phyloP scores from a whole-genome alignment of 2,329 filamentous ascomycete species.

The Alternaria solani region DNA sequence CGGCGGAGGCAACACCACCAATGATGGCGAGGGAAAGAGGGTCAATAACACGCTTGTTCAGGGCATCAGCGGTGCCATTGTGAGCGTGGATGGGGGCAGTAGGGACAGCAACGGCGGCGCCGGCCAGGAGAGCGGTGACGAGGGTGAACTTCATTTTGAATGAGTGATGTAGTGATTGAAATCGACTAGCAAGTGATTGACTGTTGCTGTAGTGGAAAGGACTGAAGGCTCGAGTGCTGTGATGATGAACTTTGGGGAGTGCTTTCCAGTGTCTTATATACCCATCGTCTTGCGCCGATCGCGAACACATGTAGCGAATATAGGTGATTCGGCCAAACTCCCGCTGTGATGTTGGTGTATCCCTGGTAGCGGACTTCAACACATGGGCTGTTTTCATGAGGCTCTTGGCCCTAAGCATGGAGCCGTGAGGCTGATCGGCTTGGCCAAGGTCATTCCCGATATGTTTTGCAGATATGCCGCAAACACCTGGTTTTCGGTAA shows the following conservation, averaged over 20 bases:
- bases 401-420: neutral
- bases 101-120: neutral
- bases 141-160: conserved; percentile 4
- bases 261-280: conserved; percentile 3
- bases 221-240: neutral
- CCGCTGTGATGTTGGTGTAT: neutral
- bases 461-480: neutral
- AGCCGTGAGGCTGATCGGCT: neutral
- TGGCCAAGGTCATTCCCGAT: neutral
- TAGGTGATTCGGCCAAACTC: neutral
- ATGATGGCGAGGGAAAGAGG: neutral
- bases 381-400: neutral
- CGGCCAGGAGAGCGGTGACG: neutral
- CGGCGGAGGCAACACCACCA: neutral
- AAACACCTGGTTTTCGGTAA: neutral
- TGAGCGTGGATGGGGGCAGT: neutral
- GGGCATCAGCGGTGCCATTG: neutral
- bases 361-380: neutral
- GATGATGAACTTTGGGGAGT: neutral
- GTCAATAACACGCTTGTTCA: neutral
- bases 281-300: neutral
- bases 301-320: neutral
- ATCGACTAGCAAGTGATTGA: neutral
- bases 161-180: neutral
- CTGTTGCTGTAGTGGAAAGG: neutral